Conservation (phyloP, 768 basidiomycete species). For the Phaffia tasmanica region DNA sequence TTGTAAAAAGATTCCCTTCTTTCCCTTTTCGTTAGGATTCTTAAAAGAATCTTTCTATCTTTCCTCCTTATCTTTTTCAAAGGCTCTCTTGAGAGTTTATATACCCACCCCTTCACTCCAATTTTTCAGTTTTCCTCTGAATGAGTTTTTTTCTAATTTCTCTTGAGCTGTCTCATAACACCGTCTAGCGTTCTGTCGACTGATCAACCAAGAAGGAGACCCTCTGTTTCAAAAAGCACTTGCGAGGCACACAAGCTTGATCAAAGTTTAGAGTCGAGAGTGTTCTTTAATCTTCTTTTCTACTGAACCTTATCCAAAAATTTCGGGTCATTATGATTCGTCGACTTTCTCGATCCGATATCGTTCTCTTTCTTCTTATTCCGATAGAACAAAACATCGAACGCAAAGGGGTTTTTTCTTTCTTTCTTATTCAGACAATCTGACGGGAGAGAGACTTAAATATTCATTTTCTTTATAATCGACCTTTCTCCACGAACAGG, state of each 20-base stretch:
- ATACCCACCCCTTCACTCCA: background rate
- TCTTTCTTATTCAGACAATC: background rate
- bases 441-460: background rate
- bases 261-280: background rate
- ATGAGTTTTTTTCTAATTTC: background rate
- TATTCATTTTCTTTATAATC: background rate
- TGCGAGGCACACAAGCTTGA: too few relatives aligned
- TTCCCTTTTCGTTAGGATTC: background rate
- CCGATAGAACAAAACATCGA: background rate
- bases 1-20: background rate
- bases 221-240: background rate
- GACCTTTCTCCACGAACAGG: constrained; percentile 55
- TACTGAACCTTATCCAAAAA: constrained; percentile 10
- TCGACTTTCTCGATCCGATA: background rate
- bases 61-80: background rate
- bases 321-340: background rate
- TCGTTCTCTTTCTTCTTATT: background rate
- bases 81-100: background rate
- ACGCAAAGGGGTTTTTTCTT: background rate
- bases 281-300: background rate
- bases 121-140: background rate
- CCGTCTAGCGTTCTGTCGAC: background rate
- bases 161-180: too few relatives aligned
- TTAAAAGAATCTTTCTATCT: background rate
- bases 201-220: background rate